A percentile compares a stretch with the other conserved stretches of the same genome.
These are phyloP conservation scores for Roridomyces roridus DNA, from an alignment of 768 basidiomycete species.

Conservation along the genomic window DNA sequence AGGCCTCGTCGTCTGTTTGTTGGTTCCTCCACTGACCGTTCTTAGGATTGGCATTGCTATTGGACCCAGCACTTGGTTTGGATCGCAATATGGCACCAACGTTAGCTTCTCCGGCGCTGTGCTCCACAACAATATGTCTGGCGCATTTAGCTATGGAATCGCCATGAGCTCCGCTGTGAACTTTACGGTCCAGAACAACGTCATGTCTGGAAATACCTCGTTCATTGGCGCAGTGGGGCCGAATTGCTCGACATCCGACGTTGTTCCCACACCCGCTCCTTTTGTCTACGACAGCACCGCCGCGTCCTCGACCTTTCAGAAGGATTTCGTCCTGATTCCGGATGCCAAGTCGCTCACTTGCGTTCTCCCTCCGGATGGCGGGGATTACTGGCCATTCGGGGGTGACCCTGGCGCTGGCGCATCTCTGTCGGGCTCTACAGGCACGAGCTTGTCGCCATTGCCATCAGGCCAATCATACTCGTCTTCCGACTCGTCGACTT, in stretches of 20 bases:
- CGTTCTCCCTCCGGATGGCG: conserved; percentile 68
- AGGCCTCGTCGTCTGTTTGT: conserved; percentile 27
- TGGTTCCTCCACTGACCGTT: not conserved
- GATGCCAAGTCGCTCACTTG: conserved; percentile 69
- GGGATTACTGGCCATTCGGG: conserved; percentile 77
- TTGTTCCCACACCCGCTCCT: conserved; percentile 58
- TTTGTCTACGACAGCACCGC: conserved; percentile 64
- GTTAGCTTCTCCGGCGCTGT: conserved; percentile 63
- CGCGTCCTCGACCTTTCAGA: conserved; percentile 50
- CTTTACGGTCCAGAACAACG: conserved; percentile 71
- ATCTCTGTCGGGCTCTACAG: too few species aligned
- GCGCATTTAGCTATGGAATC: conserved; percentile 78
- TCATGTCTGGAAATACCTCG: conserved; percentile 69
- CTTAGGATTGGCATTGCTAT: conserved; percentile 82
- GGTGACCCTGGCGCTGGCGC: conserved; percentile 48
- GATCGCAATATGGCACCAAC: conserved; percentile 53
- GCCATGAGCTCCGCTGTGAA: conserved; percentile 67
- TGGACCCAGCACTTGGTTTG: conserved; percentile 81
- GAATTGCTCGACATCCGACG: conserved; percentile 60
- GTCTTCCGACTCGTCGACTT: conserved; percentile 15
- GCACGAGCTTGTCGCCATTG: too few species aligned
- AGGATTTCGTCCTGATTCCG: conserved; percentile 54
- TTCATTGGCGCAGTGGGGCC: conserved; percentile 75
- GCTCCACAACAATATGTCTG: conserved; percentile 60
- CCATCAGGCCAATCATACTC: conserved; percentile 19